These are phyloP conservation scores for Phytophthora cryptogea DNA, from an alignment of 352 stramenopile species.

Conservation along the genomic window DNA sequence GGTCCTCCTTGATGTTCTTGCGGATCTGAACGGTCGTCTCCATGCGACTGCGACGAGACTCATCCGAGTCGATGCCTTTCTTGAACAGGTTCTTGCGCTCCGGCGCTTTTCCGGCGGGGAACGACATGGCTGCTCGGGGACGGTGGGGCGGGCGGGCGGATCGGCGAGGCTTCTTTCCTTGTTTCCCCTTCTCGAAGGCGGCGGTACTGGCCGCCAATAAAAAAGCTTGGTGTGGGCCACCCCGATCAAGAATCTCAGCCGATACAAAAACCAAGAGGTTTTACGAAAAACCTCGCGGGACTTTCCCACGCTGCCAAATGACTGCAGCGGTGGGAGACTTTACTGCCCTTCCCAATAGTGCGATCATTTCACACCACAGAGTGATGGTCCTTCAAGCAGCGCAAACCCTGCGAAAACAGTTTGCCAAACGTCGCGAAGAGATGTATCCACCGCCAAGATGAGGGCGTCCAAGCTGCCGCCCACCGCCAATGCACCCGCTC, in stretches of 20 bases:
- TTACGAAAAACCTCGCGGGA: constrained; percentile 35
- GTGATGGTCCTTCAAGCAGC: constrained; percentile 25
- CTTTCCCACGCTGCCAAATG: constrained; percentile 9
- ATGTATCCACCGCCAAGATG: no score
- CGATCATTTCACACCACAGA: constrained; percentile 7
- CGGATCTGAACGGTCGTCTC: constrained; percentile 87
- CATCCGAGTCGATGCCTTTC: constrained; percentile 80
- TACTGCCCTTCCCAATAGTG: not conserved
- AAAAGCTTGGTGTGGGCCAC: constrained; percentile 29
- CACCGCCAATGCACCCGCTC: not conserved
- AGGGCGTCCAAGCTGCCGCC: not conserved
- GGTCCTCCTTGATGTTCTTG: constrained; percentile 84
- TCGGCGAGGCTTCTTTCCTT: constrained; percentile 35
- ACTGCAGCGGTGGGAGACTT: not conserved
- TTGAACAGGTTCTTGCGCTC: constrained; percentile 83
- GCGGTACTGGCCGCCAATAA: constrained; percentile 33
- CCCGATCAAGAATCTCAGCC: constrained; percentile 18
- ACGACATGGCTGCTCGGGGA: constrained; percentile 56
- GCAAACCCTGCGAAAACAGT: not conserved
- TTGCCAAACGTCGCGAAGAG: constrained; percentile 14
- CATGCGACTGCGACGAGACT: constrained; percentile 71
- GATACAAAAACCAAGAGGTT: constrained; percentile 29
- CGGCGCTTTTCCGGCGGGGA: constrained; percentile 65
- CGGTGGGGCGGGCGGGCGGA: constrained; percentile 10
- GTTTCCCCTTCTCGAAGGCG: constrained; percentile 33